These are phyloP conservation scores for Colletotrichum higginsianum DNA, from an alignment of 2,329 filamentous ascomycete species.

Conservation along the genomic window DNA sequence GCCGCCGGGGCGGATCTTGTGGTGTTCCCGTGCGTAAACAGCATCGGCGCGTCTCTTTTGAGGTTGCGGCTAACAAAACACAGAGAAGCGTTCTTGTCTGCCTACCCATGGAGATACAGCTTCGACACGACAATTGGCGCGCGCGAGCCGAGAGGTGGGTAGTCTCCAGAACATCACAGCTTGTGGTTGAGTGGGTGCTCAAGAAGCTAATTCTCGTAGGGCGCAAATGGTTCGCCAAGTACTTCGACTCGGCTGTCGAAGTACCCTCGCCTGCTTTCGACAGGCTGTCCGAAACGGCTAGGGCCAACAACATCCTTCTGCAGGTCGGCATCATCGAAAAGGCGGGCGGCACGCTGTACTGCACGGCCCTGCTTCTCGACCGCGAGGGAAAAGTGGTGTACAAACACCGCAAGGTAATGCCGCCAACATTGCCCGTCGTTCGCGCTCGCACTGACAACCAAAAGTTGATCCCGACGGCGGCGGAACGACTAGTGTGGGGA, in stretches of 20 bases:
- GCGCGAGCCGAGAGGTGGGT: conserved; percentile 57
- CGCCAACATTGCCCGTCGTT: not conserved
- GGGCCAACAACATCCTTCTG: conserved; percentile 52
- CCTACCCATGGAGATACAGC: conserved; percentile 59
- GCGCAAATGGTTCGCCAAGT: conserved; percentile 58
- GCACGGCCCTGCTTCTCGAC: conserved; percentile 55
- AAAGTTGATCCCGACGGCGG: conserved; percentile 55
- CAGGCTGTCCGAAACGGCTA: conserved; percentile 51
- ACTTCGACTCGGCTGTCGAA: conserved; percentile 56
- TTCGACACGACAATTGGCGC: conserved; percentile 60
- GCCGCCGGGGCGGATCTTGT: conserved; percentile 55
- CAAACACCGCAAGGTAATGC: conserved; percentile 55
- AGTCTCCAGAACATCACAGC: not conserved
- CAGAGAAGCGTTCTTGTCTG: conserved; percentile 57
- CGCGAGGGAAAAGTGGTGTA: conserved; percentile 54
- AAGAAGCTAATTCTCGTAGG: conserved; percentile 45
- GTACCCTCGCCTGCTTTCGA: conserved; percentile 56
- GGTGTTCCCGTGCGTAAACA: conserved; percentile 55
- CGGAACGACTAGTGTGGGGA: conserved; percentile 63
- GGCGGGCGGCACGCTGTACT: conserved; percentile 58
- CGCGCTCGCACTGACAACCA: conserved; percentile 14
- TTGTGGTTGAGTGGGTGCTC: too few relatives aligned
- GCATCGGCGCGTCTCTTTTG: not conserved
- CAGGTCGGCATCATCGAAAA: conserved; percentile 59
- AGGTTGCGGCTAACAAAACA: not conserved